phyloP scores from a whole-genome alignment of 1,284 basidiomycete species.

The Fomitiporia mediterranea region DNA sequence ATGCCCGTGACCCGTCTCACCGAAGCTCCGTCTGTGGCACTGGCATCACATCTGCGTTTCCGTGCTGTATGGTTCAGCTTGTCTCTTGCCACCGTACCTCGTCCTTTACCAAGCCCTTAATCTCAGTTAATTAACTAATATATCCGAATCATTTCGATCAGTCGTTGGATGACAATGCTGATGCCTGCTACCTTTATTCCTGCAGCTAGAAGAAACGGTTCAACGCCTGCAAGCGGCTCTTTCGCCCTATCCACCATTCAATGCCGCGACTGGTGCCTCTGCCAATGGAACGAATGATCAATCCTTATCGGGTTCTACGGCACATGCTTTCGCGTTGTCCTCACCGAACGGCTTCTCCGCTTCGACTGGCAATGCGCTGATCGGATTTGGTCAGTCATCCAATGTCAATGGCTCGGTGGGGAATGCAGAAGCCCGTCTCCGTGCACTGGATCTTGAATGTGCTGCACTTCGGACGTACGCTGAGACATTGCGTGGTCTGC shows the following conservation, averaged over 20 bases:
- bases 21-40: not conserved
- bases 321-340: not conserved
- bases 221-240: slow-evolving; percentile 72
- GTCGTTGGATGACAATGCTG: slow-evolving; percentile 2
- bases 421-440: not conserved
- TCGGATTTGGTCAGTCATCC: not conserved
- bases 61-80: no score
- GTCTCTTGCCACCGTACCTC: slow-evolving; percentile 5
- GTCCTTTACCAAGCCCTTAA: slow-evolving; percentile 14
- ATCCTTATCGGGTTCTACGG: not conserved
- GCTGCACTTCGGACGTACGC: not conserved
- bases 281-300: not conserved
- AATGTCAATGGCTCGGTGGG: not conserved
- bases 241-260: not conserved
- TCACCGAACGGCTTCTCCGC: not conserved
- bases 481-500: not conserved
- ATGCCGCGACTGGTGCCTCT: not conserved
- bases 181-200: not conserved
- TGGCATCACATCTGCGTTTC: no score
- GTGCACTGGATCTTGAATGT: slow-evolving; percentile 3
- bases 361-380: not conserved
- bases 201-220: slow-evolving; percentile 74
- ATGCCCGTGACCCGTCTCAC: not conserved
- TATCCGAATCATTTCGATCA: slow-evolving; percentile 1
- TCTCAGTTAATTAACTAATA: slow-evolving; percentile 18